Evolutionary conservation across 768 basidiomycete species (phyloP).

Genomic region (Pulveroboletus sp.): DNA sequence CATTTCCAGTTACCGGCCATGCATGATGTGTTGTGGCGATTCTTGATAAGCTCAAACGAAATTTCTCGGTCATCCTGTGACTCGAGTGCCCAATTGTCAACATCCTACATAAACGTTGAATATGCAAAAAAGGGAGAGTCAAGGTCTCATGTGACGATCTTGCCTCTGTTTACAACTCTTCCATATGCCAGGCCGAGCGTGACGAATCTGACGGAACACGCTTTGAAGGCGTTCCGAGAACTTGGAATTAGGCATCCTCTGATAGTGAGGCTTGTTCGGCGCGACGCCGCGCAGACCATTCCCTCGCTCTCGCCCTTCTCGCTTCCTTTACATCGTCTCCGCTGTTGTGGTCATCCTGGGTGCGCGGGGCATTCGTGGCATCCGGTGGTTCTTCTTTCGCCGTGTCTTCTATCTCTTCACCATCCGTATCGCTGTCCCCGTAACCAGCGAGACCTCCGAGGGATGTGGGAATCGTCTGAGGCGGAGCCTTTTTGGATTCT

Average conservation of each 20-base stretch:
- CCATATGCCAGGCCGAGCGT: no score
- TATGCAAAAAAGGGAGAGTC: no score
- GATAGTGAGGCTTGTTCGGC: constrained; percentile 14
- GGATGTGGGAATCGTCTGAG: constrained; percentile 13
- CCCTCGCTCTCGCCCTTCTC: constrained; percentile 52
- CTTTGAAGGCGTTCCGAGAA: no score
- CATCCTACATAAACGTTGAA: no score
- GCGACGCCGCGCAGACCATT: constrained; percentile 56
- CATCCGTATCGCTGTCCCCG: constrained; percentile 51
- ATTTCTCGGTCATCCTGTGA: no score
- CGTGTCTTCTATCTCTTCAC: constrained; percentile 28
- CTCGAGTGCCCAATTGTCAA: no score
- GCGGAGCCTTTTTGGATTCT: constrained; percentile 22
- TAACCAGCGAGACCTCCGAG: constrained; percentile 61
- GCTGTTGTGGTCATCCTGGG: background rate
- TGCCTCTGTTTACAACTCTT: no score
- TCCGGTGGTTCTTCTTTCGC: constrained; percentile 5
- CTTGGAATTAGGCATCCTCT: constrained; percentile 4
- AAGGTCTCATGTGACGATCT: no score
- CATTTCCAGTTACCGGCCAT: background rate
- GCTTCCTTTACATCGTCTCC: constrained; percentile 38
- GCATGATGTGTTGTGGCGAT: no score
- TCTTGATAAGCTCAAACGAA: no score
- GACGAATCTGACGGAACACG: no score
- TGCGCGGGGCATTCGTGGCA: background rate